phyloP scores from a whole-genome alignment of 768 basidiomycete genomes.

The Phlebiopsis flavidoalba region DNA sequence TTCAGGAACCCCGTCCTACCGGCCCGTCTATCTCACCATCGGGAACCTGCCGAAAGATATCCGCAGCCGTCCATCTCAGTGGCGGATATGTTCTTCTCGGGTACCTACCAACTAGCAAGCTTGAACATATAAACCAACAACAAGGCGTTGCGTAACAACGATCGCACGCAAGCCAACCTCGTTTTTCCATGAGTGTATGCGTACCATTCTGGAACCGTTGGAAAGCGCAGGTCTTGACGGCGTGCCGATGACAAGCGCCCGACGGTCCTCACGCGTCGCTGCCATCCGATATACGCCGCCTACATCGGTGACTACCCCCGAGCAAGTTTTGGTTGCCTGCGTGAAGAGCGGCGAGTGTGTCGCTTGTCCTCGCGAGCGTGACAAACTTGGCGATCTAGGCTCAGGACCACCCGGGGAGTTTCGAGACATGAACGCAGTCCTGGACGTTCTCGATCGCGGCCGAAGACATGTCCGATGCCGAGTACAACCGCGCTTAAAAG shows the following conservation, averaged over 20 bases:
- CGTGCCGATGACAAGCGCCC: constrained; percentile 13
- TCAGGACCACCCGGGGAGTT: background rate
- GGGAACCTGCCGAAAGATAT: constrained; percentile 13
- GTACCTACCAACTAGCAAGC: constrained; percentile 15
- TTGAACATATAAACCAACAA: constrained; percentile 7
- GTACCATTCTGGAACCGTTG: background rate
- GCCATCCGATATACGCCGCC: constrained; percentile 17
- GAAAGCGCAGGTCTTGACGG: constrained; percentile 11
- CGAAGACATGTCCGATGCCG: background rate
- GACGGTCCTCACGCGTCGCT: constrained; percentile 13
- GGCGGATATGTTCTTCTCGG: constrained; percentile 15
- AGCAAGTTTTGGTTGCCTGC: constrained; percentile 2
- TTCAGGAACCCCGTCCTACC: too few relatives aligned
- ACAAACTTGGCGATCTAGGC: background rate
- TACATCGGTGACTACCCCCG: constrained; percentile 12
- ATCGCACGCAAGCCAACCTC: constrained; percentile 8
- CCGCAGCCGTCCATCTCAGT: constrained; percentile 13
- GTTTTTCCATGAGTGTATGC: constrained; percentile 13
- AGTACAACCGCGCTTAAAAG: background rate
- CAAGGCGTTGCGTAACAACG: background rate
- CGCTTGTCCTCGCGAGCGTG: background rate
- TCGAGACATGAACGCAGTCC: background rate
- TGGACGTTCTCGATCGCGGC: background rate
- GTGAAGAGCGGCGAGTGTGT: background rate
- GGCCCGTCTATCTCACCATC: constrained; percentile 13